Evolutionary conservation across 1,139 yeast species (phyloP).

Genomic region (Debaryomyces udenii): DNA sequence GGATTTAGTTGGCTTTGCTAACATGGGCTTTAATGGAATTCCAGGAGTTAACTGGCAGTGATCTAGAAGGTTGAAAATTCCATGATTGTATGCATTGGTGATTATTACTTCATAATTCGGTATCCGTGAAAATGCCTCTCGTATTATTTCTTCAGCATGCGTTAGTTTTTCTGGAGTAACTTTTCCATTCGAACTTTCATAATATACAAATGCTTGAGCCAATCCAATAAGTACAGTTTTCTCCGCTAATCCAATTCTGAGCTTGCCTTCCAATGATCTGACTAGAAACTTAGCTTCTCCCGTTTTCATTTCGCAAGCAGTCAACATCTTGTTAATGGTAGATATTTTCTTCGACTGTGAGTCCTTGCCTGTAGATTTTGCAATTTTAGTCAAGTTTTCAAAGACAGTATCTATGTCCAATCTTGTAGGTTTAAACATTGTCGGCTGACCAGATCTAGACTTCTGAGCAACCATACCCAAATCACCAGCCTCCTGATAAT

Average conservation of each 20-base stretch:
- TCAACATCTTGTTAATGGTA: slow-evolving; percentile 77
- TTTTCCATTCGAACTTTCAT: slow-evolving; percentile 43
- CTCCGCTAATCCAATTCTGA: slow-evolving; percentile 92
- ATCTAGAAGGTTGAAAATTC: slow-evolving; percentile 64
- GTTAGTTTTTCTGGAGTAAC: slow-evolving; percentile 45
- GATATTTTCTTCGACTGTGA: slow-evolving; percentile 79
- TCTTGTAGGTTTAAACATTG: slow-evolving; percentile 91
- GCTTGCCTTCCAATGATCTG: slow-evolving; percentile 88
- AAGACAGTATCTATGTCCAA: slow-evolving; percentile 76
- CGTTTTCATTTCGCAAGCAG: slow-evolving; percentile 75
- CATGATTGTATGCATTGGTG: slow-evolving; percentile 63
- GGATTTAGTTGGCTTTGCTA: slow-evolving; percentile 96
- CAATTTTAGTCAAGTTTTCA: slow-evolving; percentile 72
- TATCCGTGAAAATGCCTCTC: slow-evolving; percentile 87
- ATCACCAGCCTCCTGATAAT: slow-evolving; percentile 83
- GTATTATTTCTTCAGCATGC: slow-evolving; percentile 73
- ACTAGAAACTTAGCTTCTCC: slow-evolving; percentile 86
- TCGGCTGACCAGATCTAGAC: slow-evolving; percentile 81
- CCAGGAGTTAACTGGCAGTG: slow-evolving; percentile 85
- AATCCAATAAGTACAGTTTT: slow-evolving; percentile 83
- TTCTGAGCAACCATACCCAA: slow-evolving; percentile 86
- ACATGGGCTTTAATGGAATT: slow-evolving; percentile 94
- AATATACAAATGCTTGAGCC: slow-evolving; percentile 77
- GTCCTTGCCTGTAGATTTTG: slow-evolving; percentile 77
- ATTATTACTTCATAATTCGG: slow-evolving; percentile 88